Conservation (phyloP, 441 rosid species). For the Syzygium syzygioides region DNA sequence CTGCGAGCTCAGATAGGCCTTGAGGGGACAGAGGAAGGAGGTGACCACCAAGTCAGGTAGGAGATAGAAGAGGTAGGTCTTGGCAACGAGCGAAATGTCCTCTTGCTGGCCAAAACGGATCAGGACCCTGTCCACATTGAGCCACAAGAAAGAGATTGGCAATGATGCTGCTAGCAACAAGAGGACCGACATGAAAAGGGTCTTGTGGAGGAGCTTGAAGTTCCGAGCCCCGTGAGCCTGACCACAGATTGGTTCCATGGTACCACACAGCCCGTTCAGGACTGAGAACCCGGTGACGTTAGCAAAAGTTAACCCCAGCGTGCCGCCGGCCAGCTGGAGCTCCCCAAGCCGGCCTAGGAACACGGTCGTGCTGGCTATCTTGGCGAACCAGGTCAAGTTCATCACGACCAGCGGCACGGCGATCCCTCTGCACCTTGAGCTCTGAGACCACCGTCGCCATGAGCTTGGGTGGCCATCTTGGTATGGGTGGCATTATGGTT, state of each 20-base stretch:
- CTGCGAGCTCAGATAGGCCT: conserved; percentile 74
- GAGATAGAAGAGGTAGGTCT: conserved; percentile 59
- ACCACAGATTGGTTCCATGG: conserved; percentile 94
- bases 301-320: conserved; percentile 76
- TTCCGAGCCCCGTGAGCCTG: conserved; percentile 88
- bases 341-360: conserved; percentile 78
- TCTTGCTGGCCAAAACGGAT: conserved; percentile 54
- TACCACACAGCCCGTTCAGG: conserved; percentile 63
- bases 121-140: conserved; percentile 57
- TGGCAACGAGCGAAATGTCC: conserved; percentile 57
- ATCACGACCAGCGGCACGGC: conserved; percentile 55
- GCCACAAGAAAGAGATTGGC: conserved; percentile 68
- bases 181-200: conserved; percentile 54
- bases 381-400: conserved; percentile 81
- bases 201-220: conserved; percentile 67
- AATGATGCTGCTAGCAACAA: conserved; percentile 41
- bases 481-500: conserved; percentile 4
- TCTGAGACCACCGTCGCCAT: conserved; percentile 30
- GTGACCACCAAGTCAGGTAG: conserved; percentile 63
- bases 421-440: conserved; percentile 48
- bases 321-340: conserved; percentile 71
- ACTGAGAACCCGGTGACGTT: conserved; percentile 87
- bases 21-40: conserved; percentile 67
- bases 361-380: conserved; percentile 58
- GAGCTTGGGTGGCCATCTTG: conserved; percentile 20